Evolutionary conservation across 192 early-diverging fungal species (phyloP).

Genomic region (Dispira simplex): DNA sequence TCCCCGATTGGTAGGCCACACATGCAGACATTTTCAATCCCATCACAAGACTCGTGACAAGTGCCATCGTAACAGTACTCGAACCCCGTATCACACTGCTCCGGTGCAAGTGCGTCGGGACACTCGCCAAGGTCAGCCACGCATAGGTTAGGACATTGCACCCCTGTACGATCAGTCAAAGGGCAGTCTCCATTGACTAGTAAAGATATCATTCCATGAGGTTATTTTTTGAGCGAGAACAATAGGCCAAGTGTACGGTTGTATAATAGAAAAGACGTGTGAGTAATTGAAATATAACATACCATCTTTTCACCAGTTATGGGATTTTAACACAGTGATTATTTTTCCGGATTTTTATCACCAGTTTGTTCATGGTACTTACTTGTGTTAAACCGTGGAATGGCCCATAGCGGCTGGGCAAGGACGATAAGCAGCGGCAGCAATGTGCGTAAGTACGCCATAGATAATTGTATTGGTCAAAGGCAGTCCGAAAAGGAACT

Average conservation of each 20-base stretch:
- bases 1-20: slow-evolving; percentile 22
- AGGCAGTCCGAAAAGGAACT: too few species aligned
- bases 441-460: too few species aligned
- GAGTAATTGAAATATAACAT: not conserved
- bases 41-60: slow-evolving; percentile 27
- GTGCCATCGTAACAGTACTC: slow-evolving; percentile 37
- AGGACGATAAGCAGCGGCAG: too few species aligned
- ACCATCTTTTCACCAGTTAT: not conserved
- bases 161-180: slow-evolving; percentile 23
- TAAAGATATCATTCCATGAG: slow-evolving; percentile 26
- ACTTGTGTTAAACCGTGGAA: not conserved
- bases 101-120: slow-evolving; percentile 23
- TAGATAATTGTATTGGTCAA: too few species aligned
- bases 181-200: slow-evolving; percentile 19
- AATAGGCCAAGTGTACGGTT: not conserved
- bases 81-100: slow-evolving; percentile 19
- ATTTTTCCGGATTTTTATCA: not conserved
- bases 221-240: slow-evolving; percentile 16
- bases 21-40: slow-evolving; percentile 30
- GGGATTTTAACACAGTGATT: not conserved
- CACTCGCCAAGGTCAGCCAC: slow-evolving; percentile 30
- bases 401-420: not conserved
- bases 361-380: not conserved
- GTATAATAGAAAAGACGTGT: not conserved
- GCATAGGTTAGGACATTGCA: slow-evolving; percentile 35